phyloP scores from a whole-genome alignment of 345 rosid genomes.

The Hibiscus syriacus region DNA sequence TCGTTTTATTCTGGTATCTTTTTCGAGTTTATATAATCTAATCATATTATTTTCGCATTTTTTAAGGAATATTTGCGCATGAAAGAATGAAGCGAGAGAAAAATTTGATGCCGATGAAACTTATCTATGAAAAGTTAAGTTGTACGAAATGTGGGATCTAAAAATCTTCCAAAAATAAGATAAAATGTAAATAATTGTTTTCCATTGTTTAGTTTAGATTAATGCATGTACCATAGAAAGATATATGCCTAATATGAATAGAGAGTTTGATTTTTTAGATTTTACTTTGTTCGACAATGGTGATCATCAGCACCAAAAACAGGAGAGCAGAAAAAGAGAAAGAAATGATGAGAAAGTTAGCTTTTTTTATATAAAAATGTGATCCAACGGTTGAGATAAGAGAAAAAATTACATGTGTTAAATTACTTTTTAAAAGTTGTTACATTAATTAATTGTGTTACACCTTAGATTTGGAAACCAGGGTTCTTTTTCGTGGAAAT shows the following conservation, averaged over 20 bases:
- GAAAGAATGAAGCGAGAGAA: neutral
- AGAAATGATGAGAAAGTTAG: neutral
- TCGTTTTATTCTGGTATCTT: neutral
- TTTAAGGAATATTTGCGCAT: neutral
- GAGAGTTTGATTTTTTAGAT: neutral
- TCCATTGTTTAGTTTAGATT: neutral
- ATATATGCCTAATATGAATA: neutral
- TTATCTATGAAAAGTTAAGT: neutral
- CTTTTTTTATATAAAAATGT: too few species aligned
- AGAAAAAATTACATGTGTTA: too few species aligned
- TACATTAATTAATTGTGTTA: too few species aligned
- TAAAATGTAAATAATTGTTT: slow-evolving; percentile 4
- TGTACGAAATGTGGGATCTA: neutral
- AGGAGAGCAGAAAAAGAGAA: neutral
- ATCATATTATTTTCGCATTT: slow-evolving; percentile 3
- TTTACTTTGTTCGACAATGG: neutral
- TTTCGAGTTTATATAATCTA: neutral
- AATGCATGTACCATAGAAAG: neutral
- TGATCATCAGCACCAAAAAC: neutral
- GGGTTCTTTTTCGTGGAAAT: too few species aligned
- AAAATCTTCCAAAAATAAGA: neutral
- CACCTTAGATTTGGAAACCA: too few species aligned
- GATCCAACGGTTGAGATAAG: too few species aligned
- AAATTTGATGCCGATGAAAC: neutral
- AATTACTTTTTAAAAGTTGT: too few species aligned